Base-by-base conservation (phyloP, 2,329 filamentous ascomycete genomes). In the Blastomyces emzantsi region DNA sequence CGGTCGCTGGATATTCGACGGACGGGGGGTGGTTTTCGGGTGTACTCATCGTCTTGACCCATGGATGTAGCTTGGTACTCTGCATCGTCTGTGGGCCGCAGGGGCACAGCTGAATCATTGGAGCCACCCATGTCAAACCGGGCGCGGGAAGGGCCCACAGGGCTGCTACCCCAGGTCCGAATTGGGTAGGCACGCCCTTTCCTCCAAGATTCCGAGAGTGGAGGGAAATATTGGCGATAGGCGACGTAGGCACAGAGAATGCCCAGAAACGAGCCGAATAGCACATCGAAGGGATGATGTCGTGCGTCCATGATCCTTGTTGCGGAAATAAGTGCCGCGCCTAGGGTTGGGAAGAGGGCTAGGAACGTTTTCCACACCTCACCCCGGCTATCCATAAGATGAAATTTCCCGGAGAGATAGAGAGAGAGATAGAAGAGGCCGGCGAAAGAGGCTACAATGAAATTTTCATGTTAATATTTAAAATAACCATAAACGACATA, bases 251-350 rank as follows among this genome's bases (percentile, higher is more conserved):
- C 82, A 49, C 80, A 80, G 41, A 80, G 67, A 22, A 84, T 76
- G 3, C 83, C 83, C 1, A 86, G 73, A 11, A 81, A 66, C 1
- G 80, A 81, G 9, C 83, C 83, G 15, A 79, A 80, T 51, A 86
- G 77, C 39, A 86, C 83, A 67, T 86, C 83, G 70, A 86, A 85
- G 0, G 83, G 82, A 67, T 86, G 83, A 64, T 86, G 83, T 19
- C 83, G 79, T 28, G 83, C 83, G 67, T 86, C 83, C 83, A 85
- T 85, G 63, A 85, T 85, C 55, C 83, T 80, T 17, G 80, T 81
- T 47, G 82, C 80, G 6, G 83, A 81, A 62, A 86, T 78, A 52
- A 85, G 76, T 13, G 78, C 77, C 22, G 83, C 83, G 28, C 76
- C 82, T 19, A 86, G 76, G 11, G 79, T 76, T 1, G 83, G 83